phyloP scores from a whole-genome alignment of 495 filamentous ascomycete species.

The Thermothielavioides terrestris region DNA sequence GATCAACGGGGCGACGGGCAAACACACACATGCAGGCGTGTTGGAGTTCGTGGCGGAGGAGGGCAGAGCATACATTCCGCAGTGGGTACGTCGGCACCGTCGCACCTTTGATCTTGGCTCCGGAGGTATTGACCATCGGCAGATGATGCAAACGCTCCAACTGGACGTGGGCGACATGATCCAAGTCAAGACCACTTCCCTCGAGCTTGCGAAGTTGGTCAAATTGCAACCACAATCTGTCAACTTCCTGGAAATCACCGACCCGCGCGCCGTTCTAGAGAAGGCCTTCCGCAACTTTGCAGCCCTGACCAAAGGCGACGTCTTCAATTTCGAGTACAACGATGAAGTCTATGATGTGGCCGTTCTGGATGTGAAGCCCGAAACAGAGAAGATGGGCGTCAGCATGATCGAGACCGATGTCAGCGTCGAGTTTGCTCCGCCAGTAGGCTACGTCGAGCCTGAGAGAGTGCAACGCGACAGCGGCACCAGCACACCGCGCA shows the following conservation, averaged over 20 bases:
- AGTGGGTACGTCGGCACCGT: conserved; percentile 59
- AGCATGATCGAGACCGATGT: conserved; percentile 92
- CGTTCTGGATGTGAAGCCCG: conserved; percentile 85
- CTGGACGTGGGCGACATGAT: conserved; percentile 89
- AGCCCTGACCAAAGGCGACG: conserved; percentile 80
- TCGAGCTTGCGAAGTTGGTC: conserved; percentile 81
- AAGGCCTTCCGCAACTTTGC: conserved; percentile 93
- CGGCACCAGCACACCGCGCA: conserved; percentile 56
- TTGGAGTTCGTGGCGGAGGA: conserved; percentile 97
- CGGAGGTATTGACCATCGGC: conserved; percentile 7
- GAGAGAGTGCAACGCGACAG: conserved; percentile 43
- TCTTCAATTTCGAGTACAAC: conserved; percentile 94
- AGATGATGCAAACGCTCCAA: conserved; percentile 90
- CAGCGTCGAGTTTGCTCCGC: conserved; percentile 88
- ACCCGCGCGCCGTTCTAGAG: conserved; percentile 96
- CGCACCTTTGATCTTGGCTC: background rate
- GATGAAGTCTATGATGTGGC: conserved; percentile 86
- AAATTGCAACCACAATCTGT: conserved; percentile 91
- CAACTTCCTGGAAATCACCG: conserved; percentile 88
- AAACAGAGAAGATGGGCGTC: conserved; percentile 66
- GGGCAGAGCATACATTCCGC: conserved; percentile 88
- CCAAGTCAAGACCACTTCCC: conserved; percentile 86
- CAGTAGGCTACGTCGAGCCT: conserved; percentile 87
- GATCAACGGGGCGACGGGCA: conserved; percentile 71
- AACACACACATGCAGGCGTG: conserved; percentile 83